Percentiles rank a stretch among this genome's conserved stretches.
Evolutionary conservation across 2,329 filamentous ascomycete species (phyloP).

Genomic region (Fusarium sulawesiense): DNA sequence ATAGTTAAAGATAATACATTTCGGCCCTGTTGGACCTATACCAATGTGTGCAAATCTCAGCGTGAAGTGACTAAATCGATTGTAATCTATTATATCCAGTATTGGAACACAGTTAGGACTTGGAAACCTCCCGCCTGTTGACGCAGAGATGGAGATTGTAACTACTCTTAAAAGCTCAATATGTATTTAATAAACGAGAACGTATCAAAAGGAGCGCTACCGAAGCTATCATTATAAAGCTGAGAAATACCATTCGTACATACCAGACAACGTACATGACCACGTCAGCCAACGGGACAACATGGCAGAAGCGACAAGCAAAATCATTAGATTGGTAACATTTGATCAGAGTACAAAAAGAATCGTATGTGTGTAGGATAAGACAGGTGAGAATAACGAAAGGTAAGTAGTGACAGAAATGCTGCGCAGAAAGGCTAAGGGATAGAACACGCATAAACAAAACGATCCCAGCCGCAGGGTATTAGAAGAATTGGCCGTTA

Average conservation of each 20-base stretch:
- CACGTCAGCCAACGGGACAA: too few relatives aligned
- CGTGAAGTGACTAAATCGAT: not conserved
- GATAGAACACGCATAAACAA: not conserved
- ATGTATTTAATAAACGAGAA: not conserved
- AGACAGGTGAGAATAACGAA: too few relatives aligned
- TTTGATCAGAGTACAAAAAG: too few relatives aligned
- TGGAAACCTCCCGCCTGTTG: not conserved
- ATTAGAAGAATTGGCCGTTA: fast-evolving
- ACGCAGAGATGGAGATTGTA: not conserved
- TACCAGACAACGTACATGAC: not conserved
- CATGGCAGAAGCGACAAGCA: not conserved
- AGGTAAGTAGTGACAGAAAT: not conserved
- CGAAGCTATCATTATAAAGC: not conserved
- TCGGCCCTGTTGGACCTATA: too few relatives aligned
- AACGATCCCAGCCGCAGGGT: not conserved
- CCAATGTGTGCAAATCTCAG: not conserved
- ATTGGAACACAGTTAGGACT: not conserved
- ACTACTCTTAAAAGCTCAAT: not conserved
- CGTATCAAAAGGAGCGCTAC: not conserved
- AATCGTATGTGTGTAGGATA: not conserved
- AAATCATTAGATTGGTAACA: not conserved
- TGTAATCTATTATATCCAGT: not conserved
- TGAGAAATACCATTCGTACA: not conserved
- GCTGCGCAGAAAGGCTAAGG: not conserved
- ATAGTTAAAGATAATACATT: not conserved